phyloP scores from a whole-genome alignment of 306 rosid species.

The Prunus dulcis region DNA sequence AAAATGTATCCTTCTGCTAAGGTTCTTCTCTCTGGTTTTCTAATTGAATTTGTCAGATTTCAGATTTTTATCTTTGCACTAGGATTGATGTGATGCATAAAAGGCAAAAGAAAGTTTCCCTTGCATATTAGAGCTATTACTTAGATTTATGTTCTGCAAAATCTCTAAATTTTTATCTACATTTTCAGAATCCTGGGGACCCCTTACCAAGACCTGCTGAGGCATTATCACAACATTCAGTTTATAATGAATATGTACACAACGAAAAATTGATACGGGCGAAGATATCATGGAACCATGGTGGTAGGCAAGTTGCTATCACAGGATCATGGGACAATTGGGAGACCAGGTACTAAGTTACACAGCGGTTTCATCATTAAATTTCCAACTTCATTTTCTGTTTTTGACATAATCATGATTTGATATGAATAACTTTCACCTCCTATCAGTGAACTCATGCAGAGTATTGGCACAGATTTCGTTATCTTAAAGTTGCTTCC shows the following conservation, averaged over 20 bases:
- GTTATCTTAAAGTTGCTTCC: conserved; percentile 54
- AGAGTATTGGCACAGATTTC: conserved; percentile 35
- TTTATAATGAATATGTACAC: conserved; percentile 29
- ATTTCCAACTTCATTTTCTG: conserved; percentile 11
- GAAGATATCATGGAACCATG: conserved; percentile 68
- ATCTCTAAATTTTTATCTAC: conserved; percentile 19
- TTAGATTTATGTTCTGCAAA: not conserved
- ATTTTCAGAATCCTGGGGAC: conserved; percentile 43
- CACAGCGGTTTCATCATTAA: not conserved
- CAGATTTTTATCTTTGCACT: not conserved
- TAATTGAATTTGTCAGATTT: not conserved
- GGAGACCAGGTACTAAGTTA: conserved; percentile 51
- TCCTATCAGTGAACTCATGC: conserved; percentile 63
- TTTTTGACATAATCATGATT: not conserved
- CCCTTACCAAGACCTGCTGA: conserved; percentile 29
- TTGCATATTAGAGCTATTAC: not conserved
- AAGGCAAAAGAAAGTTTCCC: not conserved
- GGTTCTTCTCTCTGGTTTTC: not conserved
- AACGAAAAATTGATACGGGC: conserved; percentile 38
- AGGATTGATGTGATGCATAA: not conserved
- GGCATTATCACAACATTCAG: conserved; percentile 28
- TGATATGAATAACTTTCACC: conserved; percentile 25
- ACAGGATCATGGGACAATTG: conserved; percentile 93
- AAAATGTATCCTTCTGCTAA: not conserved
- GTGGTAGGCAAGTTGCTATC: conserved; percentile 55